Conservation (phyloP, 345 rosid genomes). For the Gossypium sturtianum region DNA sequence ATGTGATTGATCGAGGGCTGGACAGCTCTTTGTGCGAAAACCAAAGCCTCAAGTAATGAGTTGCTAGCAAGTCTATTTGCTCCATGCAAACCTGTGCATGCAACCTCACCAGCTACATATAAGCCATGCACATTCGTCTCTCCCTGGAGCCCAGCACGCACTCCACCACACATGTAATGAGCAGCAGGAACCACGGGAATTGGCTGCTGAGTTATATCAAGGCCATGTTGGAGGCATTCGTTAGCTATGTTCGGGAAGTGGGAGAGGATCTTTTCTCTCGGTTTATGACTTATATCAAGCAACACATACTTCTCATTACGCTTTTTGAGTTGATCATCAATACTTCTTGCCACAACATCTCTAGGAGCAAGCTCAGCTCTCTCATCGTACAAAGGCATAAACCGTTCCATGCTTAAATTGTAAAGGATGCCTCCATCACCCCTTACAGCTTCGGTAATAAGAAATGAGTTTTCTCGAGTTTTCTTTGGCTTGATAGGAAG, state of each 20-base stretch:
- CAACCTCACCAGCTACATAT: conserved; percentile 97
- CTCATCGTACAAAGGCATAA: conserved; percentile 83
- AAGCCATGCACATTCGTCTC: conserved; percentile 86
- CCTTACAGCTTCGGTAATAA: conserved; percentile 67
- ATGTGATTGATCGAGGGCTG: conserved; percentile 74
- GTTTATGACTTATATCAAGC: conserved; percentile 85
- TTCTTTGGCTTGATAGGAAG: conserved; percentile 63
- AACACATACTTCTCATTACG: conserved; percentile 71
- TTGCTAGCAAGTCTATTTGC: conserved; percentile 97
- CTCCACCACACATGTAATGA: conserved; percentile 98
- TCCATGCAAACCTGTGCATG: conserved; percentile 94
- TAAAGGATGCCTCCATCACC: conserved; percentile 88
- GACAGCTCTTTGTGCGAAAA: conserved; percentile 88
- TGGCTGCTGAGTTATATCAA: conserved; percentile 72
- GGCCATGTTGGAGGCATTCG: conserved; percentile 70
- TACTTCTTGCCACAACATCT: conserved; percentile 93
- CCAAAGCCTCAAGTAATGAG: conserved; percentile 92
- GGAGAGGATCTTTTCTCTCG: conserved; percentile 69
- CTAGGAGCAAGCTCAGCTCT: conserved; percentile 97
- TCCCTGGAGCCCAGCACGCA: conserved; percentile 83
- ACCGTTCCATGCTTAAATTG: conserved; percentile 73
- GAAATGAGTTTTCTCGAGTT: conserved; percentile 81
- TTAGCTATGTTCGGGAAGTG: conserved; percentile 96
- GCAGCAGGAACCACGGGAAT: conserved; percentile 96
- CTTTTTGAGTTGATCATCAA: conserved; percentile 87